phyloP scores from a whole-genome alignment of 495 filamentous ascomycete genomes.

The Xanthoparmelia taractica region DNA sequence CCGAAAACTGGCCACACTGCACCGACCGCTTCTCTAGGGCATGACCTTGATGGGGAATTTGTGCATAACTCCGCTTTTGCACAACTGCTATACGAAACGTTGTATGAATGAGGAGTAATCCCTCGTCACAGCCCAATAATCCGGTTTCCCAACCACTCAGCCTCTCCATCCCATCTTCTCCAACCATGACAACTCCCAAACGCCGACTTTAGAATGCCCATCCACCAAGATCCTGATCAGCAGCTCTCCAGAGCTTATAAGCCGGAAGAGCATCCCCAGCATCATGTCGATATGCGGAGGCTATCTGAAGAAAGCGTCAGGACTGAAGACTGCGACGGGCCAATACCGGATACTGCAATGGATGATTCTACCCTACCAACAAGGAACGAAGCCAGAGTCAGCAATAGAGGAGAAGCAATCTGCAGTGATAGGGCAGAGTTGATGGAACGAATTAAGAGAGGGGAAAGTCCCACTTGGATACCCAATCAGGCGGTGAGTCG shows the following conservation, averaged over 20 bases:
- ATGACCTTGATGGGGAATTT: slow-evolving; percentile 6
- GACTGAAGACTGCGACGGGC: slow-evolving; percentile 52
- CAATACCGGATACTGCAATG: slow-evolving; percentile 36
- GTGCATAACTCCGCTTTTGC: slow-evolving; percentile 19
- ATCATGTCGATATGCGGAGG: slow-evolving; percentile 27
- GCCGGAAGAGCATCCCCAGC: slow-evolving; percentile 19
- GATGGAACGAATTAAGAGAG: slow-evolving; percentile 76
- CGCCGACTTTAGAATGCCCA: slow-evolving; percentile 44
- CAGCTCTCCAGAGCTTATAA: slow-evolving; percentile 16
- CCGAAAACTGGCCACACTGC: slow-evolving; percentile 11
- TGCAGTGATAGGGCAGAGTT: slow-evolving; percentile 61
- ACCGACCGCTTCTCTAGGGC: neutral
- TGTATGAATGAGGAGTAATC: slow-evolving; percentile 1
- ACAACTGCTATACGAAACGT: slow-evolving; percentile 13
- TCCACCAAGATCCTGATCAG: slow-evolving; percentile 42
- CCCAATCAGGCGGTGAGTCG: slow-evolving; percentile 55
- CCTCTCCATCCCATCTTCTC: neutral
- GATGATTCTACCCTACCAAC: slow-evolving; percentile 3
- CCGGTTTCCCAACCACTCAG: neutral
- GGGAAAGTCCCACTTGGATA: slow-evolving; percentile 69
- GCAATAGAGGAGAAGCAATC: slow-evolving; percentile 14
- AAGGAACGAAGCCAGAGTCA: neutral
- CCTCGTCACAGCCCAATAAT: neutral
- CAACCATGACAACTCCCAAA: neutral
- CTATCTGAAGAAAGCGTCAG: slow-evolving; percentile 46